Conservation (phyloP, 1,284 basidiomycete species). For the Cutaneotrichosporon daszewskae region DNA sequence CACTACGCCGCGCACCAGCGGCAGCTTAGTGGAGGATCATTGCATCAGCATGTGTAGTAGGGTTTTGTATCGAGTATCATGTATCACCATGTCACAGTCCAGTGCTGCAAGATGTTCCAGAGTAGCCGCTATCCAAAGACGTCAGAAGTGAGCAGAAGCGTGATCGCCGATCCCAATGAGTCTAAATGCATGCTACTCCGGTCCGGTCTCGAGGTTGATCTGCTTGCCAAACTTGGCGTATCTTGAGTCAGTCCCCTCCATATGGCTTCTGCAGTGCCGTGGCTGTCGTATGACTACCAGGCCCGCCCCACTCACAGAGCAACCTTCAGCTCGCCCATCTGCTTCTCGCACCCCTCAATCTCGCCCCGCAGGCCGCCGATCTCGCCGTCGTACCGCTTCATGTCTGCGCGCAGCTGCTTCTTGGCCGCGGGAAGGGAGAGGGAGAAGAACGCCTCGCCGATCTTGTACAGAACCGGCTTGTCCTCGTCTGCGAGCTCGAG, state of each 20-base stretch:
- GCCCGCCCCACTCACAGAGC: slow-evolving; percentile 50
- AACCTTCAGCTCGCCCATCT: slow-evolving; percentile 88
- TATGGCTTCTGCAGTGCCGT: not conserved
- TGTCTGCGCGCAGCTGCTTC: slow-evolving; percentile 67
- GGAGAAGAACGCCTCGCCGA: slow-evolving; percentile 84
- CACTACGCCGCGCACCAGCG: too few relatives aligned
- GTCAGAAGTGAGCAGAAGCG: too few relatives aligned
- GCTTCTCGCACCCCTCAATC: slow-evolving; percentile 66
- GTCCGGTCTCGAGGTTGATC: slow-evolving; percentile 72
- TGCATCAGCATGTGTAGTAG: too few relatives aligned
- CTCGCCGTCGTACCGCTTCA: slow-evolving; percentile 56
- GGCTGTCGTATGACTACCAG: not conserved
- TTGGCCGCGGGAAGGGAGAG: slow-evolving; percentile 66
- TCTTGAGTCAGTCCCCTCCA: slow-evolving; percentile 20
- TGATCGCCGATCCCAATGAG: too few relatives aligned
- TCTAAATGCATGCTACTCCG: too few relatives aligned
- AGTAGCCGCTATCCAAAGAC: too few relatives aligned
- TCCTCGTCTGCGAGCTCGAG: slow-evolving; percentile 80
- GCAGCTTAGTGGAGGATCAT: too few relatives aligned
- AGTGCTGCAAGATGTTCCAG: too few relatives aligned
- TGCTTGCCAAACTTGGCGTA: slow-evolving; percentile 91
- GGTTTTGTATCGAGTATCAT: too few relatives aligned
- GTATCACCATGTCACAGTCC: too few relatives aligned
- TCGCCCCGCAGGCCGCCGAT: slow-evolving; percentile 56
- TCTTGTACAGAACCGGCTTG: slow-evolving; percentile 74